Evolutionary conservation across 176 grass and related monocot species (phyloP).

Genomic region (Ensete ventricosum): DNA sequence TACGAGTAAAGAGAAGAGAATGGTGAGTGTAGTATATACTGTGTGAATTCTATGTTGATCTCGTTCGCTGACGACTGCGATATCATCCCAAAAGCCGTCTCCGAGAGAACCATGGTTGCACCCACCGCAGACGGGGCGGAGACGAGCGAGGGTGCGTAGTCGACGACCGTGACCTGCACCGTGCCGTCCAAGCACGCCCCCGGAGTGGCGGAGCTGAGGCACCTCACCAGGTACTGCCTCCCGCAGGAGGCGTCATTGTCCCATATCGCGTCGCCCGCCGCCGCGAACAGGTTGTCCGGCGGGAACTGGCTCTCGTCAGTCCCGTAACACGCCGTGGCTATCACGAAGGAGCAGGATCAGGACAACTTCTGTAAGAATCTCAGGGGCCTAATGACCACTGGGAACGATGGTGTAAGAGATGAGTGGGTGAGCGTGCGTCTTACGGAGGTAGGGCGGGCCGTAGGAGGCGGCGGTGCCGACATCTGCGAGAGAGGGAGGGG

Average conservation of each 20-base stretch:
- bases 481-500: conserved; percentile 20
- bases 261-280: conserved; percentile 37
- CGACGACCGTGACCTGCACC: conserved; percentile 25
- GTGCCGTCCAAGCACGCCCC: conserved; percentile 18
- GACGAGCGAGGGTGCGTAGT: conserved; percentile 21
- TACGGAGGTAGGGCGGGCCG: conserved; percentile 43
- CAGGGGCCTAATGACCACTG: background rate
- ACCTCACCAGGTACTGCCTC: conserved; percentile 25
- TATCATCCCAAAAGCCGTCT: conserved; percentile 14
- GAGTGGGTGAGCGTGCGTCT: background rate
- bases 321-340: conserved; percentile 38
- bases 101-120: conserved; percentile 27
- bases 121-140: conserved; percentile 21
- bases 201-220: conserved; percentile 32
- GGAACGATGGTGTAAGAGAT: no score
- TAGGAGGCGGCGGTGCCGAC: conserved; percentile 44
- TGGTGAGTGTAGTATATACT: conserved; percentile 1
- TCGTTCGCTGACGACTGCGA: background rate
- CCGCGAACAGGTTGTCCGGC: conserved; percentile 23
- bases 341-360: background rate
- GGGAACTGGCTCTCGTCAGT: conserved; percentile 34
- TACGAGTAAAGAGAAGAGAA: no score
- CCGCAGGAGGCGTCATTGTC: conserved; percentile 44
- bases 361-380: background rate
- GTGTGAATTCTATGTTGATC: conserved; percentile 36